Evolutionary conservation across 139 green algal genomes (phyloP).

Genomic region (Pseudopediastrum boryanum): DNA sequence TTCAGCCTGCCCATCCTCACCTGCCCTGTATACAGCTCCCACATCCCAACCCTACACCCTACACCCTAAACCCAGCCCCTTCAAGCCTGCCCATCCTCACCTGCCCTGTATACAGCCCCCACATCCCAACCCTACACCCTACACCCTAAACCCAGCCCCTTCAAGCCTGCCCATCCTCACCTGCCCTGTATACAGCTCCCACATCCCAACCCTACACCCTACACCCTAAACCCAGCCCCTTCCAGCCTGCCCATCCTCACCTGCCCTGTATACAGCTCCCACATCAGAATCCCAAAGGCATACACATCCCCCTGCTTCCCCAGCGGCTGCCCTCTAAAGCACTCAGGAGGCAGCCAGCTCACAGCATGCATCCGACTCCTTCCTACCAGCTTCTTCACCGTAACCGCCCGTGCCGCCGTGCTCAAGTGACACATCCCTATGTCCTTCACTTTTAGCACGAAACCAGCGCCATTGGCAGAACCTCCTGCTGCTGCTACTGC

Average conservation of each 20-base stretch:
- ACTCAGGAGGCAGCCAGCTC: constrained; percentile 48
- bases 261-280: constrained; percentile 47
- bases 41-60: background rate
- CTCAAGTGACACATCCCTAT: constrained; percentile 34
- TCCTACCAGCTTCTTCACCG: constrained; percentile 46
- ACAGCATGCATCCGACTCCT: constrained; percentile 35
- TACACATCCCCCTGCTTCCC: constrained; percentile 40
- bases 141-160: constrained; percentile 3
- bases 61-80: background rate
- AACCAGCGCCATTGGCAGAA: too few relatives aligned
- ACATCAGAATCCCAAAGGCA: constrained; percentile 56
- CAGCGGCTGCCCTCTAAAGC: constrained; percentile 37
- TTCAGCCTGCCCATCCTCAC: background rate
- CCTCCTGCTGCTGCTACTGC: background rate
- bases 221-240: background rate
- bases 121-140: background rate
- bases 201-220: background rate
- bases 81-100: background rate
- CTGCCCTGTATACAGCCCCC: background rate
- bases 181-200: background rate
- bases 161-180: constrained; percentile 35
- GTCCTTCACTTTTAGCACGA: constrained; percentile 48
- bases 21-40: constrained; percentile 37
- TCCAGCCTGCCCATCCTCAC: background rate
- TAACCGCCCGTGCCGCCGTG: constrained; percentile 16